Evolutionary conservation across 1,139 yeast genomes (phyloP).

Genomic region (Entelexis paramagnoliae): DNA sequence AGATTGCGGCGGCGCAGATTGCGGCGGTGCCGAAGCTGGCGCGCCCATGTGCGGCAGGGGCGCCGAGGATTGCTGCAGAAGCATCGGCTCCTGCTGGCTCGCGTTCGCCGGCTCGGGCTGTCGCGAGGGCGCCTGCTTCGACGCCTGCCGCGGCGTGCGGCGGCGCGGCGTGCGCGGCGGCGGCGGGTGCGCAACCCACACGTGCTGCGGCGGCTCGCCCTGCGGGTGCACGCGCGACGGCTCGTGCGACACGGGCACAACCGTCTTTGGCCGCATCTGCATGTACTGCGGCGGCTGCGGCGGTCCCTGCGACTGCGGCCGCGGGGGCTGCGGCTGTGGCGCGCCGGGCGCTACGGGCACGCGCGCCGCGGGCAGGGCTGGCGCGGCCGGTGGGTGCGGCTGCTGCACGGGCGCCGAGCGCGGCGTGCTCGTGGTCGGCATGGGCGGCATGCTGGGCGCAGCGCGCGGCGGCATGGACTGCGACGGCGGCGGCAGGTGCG

Average conservation of each 20-base stretch:
- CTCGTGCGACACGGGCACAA: neutral
- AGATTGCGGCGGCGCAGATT: no score
- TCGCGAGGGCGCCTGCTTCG: neutral
- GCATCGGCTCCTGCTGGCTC: neutral
- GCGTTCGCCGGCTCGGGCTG: neutral
- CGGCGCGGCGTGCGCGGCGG: slow-evolving; percentile 8
- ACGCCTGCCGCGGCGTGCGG: neutral
- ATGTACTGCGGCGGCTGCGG: neutral
- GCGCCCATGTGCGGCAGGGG: neutral
- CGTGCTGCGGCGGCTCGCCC: slow-evolving; percentile 20
- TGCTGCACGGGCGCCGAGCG: neutral
- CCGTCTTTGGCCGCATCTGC: slow-evolving; percentile 1
- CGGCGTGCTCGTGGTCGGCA: neutral
- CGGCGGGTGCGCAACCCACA: slow-evolving; percentile 17
- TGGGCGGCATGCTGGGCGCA: neutral
- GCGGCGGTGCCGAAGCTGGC: no score
- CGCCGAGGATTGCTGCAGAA: neutral
- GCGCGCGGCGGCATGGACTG: neutral
- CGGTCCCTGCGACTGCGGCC: neutral
- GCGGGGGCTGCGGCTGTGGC: neutral
- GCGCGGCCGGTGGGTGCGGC: neutral
- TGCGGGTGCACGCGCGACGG: slow-evolving; percentile 15
- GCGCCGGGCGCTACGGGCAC: no score
- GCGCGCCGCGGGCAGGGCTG: neutral
- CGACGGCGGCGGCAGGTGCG: slow-evolving; percentile 1